A percentile compares a stretch with the other conserved stretches of the same genome.
These are phyloP conservation scores for Eucalyptus cladocalyx DNA, from an alignment of 345 rosid species.

Conservation along the genomic window DNA sequence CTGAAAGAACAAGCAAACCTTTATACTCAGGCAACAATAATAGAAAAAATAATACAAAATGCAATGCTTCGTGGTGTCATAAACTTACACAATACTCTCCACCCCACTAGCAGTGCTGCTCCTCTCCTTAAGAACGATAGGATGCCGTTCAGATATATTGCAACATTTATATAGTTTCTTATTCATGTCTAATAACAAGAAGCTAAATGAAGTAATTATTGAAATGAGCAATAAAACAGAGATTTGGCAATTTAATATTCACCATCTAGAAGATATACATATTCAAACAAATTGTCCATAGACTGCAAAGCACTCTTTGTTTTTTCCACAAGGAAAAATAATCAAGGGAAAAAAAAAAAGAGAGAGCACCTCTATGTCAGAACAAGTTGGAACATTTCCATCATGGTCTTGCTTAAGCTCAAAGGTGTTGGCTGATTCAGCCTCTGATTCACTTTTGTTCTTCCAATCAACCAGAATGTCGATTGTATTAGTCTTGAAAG, in stretches of 20 bases:
- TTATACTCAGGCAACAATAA: neutral
- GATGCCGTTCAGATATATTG: neutral
- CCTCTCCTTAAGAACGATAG: conserved; percentile 47
- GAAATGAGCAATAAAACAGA: neutral
- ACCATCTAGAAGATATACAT: neutral
- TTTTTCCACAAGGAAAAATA: neutral
- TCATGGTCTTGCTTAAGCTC: conserved; percentile 15
- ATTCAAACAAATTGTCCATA: neutral
- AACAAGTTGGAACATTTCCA: conserved; percentile 18
- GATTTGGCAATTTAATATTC: neutral
- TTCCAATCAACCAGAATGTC: conserved; percentile 11
- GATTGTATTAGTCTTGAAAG: conserved; percentile 12
- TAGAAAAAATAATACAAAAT: neutral
- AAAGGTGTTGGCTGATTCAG: conserved; percentile 17
- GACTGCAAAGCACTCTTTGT: neutral
- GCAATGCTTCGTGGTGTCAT: neutral
- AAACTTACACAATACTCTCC: conserved; percentile 46
- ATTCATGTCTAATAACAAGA: neutral
- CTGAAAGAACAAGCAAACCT: conserved; percentile 12
- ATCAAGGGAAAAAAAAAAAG: neutral
- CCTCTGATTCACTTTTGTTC: conserved; percentile 5
- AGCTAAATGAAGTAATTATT: neutral
- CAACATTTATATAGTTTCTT: neutral
- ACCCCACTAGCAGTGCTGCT: conserved; percentile 30
- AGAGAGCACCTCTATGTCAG: conserved; percentile 45